These are phyloP conservation scores for Geopyxis carbonaria DNA, from an alignment of 495 filamentous ascomycete species.

Conservation along the genomic window DNA sequence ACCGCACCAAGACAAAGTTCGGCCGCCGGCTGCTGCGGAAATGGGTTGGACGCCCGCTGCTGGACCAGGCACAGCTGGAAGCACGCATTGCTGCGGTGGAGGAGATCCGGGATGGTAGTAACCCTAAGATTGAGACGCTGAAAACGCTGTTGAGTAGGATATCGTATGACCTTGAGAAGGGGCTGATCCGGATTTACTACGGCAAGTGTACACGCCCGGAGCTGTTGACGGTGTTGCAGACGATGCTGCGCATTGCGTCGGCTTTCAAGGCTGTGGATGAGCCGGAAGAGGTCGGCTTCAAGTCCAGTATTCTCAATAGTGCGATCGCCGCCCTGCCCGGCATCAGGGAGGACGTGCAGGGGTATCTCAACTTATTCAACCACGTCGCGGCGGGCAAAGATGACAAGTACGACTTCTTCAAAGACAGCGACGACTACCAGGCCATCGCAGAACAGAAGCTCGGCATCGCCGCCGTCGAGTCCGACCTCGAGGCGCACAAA, in stretches of 20 bases:
- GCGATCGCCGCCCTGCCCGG: constrained; percentile 61
- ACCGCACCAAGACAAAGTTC: constrained; percentile 82
- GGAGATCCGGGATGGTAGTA: constrained; percentile 58
- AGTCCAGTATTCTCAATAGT: constrained; percentile 49
- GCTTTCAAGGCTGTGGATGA: constrained; percentile 52
- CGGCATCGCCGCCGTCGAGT: constrained; percentile 76
- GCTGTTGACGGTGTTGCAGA: constrained; percentile 68
- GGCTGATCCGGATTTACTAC: constrained; percentile 90
- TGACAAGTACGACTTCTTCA: constrained; percentile 90
- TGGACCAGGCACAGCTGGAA: constrained; percentile 61
- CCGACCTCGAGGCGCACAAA: constrained; percentile 65
- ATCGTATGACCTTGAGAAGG: constrained; percentile 74
- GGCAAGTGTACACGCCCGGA: constrained; percentile 85
- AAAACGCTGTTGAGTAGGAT: constrained; percentile 50
- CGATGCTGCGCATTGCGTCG: constrained; percentile 59
- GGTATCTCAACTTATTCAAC: constrained; percentile 72
- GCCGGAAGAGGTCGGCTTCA: constrained; percentile 54
- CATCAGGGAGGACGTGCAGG: constrained; percentile 51
- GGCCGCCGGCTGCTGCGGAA: constrained; percentile 76
- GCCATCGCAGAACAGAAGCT: constrained; percentile 65
- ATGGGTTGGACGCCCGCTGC: constrained; percentile 85
- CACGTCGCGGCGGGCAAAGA: constrained; percentile 63
- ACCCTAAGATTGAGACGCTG: constrained; percentile 52
- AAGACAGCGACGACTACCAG: constrained; percentile 53
- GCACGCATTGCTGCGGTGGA: constrained; percentile 78